Conservation (phyloP, 2,329 filamentous ascomycete genomes). For the Hypoxylon sp. region DNA sequence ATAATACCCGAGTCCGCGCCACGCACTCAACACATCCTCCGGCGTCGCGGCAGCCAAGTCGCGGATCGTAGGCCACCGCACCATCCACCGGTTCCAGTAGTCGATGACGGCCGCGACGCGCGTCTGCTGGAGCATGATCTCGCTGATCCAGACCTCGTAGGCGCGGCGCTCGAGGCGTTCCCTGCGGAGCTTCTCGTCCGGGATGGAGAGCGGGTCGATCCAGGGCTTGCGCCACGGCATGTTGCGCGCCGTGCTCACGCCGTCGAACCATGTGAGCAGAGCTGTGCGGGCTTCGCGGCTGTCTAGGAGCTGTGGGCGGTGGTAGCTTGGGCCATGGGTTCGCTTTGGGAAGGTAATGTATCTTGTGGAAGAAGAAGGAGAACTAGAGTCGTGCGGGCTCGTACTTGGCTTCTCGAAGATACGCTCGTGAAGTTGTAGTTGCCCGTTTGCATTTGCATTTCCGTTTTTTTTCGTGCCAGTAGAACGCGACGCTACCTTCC, state of each 20-base stretch:
- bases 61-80: conserved; percentile 71
- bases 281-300: conserved; percentile 54
- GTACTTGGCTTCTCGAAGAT: conserved; percentile 44
- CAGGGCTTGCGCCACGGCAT: conserved; percentile 75
- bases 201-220: conserved; percentile 60
- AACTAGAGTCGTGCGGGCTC: not conserved
- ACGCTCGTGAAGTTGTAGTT: conserved; percentile 42
- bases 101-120: conserved; percentile 73
- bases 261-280: conserved; percentile 68
- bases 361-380: conserved; percentile 11
- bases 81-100: conserved; percentile 76
- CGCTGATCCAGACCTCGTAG: conserved; percentile 77
- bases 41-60: conserved; percentile 67
- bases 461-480: conserved; percentile 30
- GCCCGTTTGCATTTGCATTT: conserved; percentile 25
- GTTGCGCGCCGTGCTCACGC: conserved; percentile 61
- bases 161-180: conserved; percentile 67
- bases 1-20: conserved; percentile 76
- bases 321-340: conserved; percentile 62
- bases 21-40: conserved; percentile 71
- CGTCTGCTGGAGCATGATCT: conserved; percentile 78
- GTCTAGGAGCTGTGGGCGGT: conserved; percentile 65
- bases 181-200: conserved; percentile 56
- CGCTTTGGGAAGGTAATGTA: conserved; percentile 48
- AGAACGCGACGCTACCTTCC: conserved; percentile 34